phyloP scores from a whole-genome alignment of 805 yeast genomes.

The Candida suzukii region DNA sequence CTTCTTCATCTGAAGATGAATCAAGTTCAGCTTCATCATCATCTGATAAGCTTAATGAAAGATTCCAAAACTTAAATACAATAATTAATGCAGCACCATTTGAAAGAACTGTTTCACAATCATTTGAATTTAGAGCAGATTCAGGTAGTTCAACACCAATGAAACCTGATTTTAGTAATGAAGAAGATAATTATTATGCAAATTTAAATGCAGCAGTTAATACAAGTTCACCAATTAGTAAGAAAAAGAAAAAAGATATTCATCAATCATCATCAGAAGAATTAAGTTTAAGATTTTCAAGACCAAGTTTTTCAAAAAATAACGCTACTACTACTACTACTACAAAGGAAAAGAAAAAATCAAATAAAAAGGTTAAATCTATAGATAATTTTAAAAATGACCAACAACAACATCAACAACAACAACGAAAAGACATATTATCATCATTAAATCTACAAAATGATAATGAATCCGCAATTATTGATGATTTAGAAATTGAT shows the following conservation, averaged over 20 bases:
- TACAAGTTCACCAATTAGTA: no score
- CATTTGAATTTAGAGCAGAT: not conserved
- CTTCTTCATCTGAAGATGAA: not conserved
- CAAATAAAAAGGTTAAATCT: not conserved
- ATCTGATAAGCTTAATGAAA: not conserved
- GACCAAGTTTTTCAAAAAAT: not conserved
- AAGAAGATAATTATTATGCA: no score
- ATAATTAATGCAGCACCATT: not conserved
- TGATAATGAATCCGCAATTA: not conserved
- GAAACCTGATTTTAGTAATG: not conserved
- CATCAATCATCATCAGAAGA: not conserved
- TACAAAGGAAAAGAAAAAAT: not conserved
- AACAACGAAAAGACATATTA: not conserved
- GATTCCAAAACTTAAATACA: no score
- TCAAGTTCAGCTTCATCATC: not conserved
- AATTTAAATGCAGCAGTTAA: no score
- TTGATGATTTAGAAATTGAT: not conserved
- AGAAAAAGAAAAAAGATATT: not conserved
- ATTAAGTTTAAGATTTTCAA: not conserved
- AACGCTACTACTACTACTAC: not conserved
- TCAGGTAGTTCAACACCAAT: not conserved
- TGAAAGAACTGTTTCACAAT: not conserved
- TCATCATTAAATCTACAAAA: no score
- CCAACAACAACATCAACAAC: not conserved
- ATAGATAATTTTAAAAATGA: not conserved